These are phyloP conservation scores for Gamsiella multidivaricata DNA, from an alignment of 192 early-diverging fungal genomes.

Conservation along the genomic window DNA sequence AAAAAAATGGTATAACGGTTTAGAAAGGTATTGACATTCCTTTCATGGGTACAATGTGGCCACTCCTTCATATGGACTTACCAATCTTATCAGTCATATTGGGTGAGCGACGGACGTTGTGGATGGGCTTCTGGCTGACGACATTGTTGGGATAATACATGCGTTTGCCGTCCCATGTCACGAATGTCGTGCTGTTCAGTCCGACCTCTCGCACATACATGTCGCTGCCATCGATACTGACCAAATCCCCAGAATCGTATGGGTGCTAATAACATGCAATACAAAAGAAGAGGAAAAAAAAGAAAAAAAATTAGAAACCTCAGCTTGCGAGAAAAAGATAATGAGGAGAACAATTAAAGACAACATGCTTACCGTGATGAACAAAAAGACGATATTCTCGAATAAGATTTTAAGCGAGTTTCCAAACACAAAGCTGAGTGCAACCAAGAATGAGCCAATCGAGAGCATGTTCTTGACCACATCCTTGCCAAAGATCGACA, in stretches of 20 bases:
- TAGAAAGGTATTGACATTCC: no score
- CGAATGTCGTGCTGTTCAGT: conserved; percentile 84
- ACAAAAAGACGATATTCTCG: conserved; percentile 88
- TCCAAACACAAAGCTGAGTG: conserved; percentile 89
- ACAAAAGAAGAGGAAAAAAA: background rate
- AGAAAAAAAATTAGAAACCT: background rate
- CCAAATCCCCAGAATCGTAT: conserved; percentile 76
- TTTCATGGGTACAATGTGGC: no score
- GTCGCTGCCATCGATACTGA: conserved; percentile 76
- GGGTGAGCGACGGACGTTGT: conserved; percentile 78
- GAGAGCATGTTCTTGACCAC: conserved; percentile 53
- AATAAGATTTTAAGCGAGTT: conserved; percentile 82
- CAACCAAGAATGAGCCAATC: conserved; percentile 66
- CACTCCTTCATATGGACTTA: conserved; percentile 14
- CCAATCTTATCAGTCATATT: conserved; percentile 60
- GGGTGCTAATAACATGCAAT: conserved; percentile 24
- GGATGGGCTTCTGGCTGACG: conserved; percentile 70
- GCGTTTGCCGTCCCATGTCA: conserved; percentile 82
- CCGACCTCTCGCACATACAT: conserved; percentile 82
- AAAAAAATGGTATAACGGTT: background rate
- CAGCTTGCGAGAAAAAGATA: background rate
- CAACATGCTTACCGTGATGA: conserved; percentile 61
- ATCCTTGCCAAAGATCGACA: conserved; percentile 51
- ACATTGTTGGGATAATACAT: conserved; percentile 81
- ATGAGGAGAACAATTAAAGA: background rate